Percentiles rank a stretch among this genome's conserved stretches.
These are phyloP conservation scores for Colletotrichum gloeosporioides DNA, from an alignment of 2,329 filamentous ascomycete genomes.

Conservation along the genomic window DNA sequence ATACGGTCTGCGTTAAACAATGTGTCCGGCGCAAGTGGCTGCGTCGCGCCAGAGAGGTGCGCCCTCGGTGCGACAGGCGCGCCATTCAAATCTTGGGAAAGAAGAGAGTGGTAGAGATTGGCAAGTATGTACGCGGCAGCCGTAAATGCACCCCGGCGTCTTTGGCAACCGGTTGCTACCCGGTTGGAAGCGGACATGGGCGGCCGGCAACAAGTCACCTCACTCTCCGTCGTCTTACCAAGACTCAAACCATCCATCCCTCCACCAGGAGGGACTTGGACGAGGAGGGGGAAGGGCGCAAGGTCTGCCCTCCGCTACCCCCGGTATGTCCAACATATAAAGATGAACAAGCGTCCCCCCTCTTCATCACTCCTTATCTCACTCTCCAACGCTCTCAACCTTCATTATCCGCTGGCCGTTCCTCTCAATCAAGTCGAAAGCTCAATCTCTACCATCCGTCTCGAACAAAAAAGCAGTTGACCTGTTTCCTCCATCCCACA, in stretches of 20 bases:
- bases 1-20: not conserved
- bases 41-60: not conserved
- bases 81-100: not conserved
- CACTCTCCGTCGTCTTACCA: not conserved
- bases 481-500: not conserved
- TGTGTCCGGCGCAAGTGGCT: not conserved
- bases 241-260: not conserved
- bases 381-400: not conserved
- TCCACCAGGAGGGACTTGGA: not conserved
- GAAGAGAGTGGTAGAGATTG: not conserved
- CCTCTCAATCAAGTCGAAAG: not conserved
- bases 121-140: not conserved
- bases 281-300: not conserved
- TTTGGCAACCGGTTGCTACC: not conserved
- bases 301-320: not conserved
- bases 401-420: not conserved
- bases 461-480: constrained; percentile 8
- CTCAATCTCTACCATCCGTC: constrained; percentile 1
- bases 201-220: not conserved
- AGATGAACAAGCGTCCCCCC: not conserved
- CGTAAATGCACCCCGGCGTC: not conserved
- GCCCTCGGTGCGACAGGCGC: not conserved
- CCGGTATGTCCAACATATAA: constrained; percentile 7
- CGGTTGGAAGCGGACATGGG: not conserved
- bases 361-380: rapidly evolving